Evolutionary conservation across 345 rosid genomes (phyloP), one percentile per base, ranked within the genome.

Genomic region (Garcia nutans): DNA sequence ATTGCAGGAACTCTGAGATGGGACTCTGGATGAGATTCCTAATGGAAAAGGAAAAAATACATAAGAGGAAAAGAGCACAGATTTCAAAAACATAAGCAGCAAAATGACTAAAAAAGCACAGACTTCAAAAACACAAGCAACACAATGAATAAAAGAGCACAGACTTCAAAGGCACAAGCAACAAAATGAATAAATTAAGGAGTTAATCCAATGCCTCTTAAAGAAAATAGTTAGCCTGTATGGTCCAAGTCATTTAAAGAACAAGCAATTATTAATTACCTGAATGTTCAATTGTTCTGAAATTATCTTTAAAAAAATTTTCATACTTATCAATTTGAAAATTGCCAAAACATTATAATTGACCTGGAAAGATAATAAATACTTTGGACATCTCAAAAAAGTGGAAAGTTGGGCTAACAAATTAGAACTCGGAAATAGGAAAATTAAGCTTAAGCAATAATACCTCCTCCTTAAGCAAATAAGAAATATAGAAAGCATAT

Each of bases 11-110:
- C 97, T 80, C 99, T 93, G 78, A 91, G 86, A 77, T 91, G 90
- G 54, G 94, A 93, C 87, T 95, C 97, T 11, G 97, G 99, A 83
- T 95, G 99, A 23, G 97, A 74, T 81, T 92, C 97, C 97, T 95
- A 84, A 41, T 61, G 74, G 64, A 58, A 76, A 54, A 45, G 31
- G 60, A 10, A 44, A 63, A 61, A 24, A 45, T 10, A 44, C 9
- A 12, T 12, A 33, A 24, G 28, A 6, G 20, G 6, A 9, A 22
- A 23, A 20, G 49, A 33, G 5, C 22, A 19, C 47, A 9, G 6
- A 59, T 6, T 62, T 12, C 33, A 15, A 60, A 31, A 26, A 28
- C 26, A 33, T 19, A 56, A 23, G 28, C 17, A 16, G 61, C 50
- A 60, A 19, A 54, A 52, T 3, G 12, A 68, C 72, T 24, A 24